Evolutionary conservation across 129 eudicot genomes (phyloP).

Genomic region (Pulicaria dysenterica): DNA sequence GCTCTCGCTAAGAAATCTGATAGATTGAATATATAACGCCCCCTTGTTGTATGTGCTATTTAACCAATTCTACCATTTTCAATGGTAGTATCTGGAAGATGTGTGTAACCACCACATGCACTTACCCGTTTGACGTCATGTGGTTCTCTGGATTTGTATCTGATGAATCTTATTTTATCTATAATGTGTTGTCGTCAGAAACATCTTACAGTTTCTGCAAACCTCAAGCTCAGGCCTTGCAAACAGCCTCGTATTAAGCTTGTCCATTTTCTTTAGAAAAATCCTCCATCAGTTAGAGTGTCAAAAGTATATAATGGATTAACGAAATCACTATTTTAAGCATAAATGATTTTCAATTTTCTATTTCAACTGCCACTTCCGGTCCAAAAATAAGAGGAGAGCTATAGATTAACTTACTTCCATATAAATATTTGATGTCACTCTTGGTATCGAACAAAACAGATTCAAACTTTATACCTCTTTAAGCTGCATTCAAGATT

Average conservation of each 20-base stretch:
- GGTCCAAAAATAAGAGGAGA: conserved; percentile 1
- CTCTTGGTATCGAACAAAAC: too few species aligned
- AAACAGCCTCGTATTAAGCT: background rate
- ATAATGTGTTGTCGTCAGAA: conserved; percentile 6
- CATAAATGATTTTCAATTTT: background rate
- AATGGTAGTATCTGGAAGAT: conserved; percentile 5
- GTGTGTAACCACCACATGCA: conserved; percentile 4
- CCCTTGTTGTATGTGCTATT: conserved; percentile 18
- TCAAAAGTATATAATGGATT: conserved; percentile 1
- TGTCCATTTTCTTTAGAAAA: background rate
- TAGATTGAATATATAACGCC: background rate
- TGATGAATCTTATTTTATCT: conserved; percentile 2
- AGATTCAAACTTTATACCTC: too few species aligned
- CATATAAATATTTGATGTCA: conserved; percentile 4
- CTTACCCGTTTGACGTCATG: conserved; percentile 18
- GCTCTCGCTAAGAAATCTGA: conserved; percentile 20
- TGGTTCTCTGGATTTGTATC: conserved; percentile 19
- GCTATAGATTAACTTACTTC: conserved; percentile 7
- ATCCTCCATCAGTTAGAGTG: background rate
- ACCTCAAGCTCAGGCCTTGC: conserved; percentile 16
- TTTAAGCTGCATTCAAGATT: too few species aligned
- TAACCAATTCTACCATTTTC: conserved; percentile 20
- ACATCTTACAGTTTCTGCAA: conserved; percentile 5
- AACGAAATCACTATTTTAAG: conserved; percentile 21
- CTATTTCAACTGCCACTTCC: background rate